Evolutionary conservation across 2,329 filamentous ascomycete species (phyloP), one percentile per base, ranked within the genome.

Genomic region (Botrytis squamosa): DNA sequence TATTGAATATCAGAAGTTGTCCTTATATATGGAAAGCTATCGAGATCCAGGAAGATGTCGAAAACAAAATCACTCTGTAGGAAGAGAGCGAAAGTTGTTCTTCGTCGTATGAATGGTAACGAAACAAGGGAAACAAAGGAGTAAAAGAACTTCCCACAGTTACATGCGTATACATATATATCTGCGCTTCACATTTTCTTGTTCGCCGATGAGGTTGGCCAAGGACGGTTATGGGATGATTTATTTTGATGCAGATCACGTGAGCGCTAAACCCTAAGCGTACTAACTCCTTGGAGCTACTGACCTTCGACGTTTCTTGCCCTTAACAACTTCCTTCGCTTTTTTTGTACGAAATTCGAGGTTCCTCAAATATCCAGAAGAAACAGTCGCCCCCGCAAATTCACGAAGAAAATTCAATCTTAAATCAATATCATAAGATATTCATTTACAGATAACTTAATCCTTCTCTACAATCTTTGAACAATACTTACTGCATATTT

Each of bases 321-420:
- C 66, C 66, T 69, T 57, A 67, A 52, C 36, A 69, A 57, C 66
- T 42, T 69, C 66, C 49, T 57, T 69, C 49, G 49, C 66, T 69
- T 69, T 69, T 69, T 69, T 69, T 69, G 49, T 69, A 69, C 46
- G 36, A 68, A 68, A 69, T 57, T 69, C 66, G 49, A 69, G 66
- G 66, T 57, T 25, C 46, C 49, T 68, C 66, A 68, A 68, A 42
- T 42, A 29, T 42, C 49, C 18, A 69, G 55, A 68, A 57, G 38
- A 36, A 69, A 38, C 38, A 18, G 7, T 18, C 66, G 29, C 63
- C 65, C 33, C 33, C 36, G 49, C 66, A 69, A 33, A 69, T 52
- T 33, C 36, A 68, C 49, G 18, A 52, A 29, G 36, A 68, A 57
- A 57, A 57, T 68, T 68, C 49, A 44, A 59, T 69, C 36, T 42